Percentiles rank a stretch among this genome's conserved stretches.
phyloP scores from a whole-genome alignment of 2,329 filamentous ascomycete genomes.

The Scedosporium apiospermum region DNA sequence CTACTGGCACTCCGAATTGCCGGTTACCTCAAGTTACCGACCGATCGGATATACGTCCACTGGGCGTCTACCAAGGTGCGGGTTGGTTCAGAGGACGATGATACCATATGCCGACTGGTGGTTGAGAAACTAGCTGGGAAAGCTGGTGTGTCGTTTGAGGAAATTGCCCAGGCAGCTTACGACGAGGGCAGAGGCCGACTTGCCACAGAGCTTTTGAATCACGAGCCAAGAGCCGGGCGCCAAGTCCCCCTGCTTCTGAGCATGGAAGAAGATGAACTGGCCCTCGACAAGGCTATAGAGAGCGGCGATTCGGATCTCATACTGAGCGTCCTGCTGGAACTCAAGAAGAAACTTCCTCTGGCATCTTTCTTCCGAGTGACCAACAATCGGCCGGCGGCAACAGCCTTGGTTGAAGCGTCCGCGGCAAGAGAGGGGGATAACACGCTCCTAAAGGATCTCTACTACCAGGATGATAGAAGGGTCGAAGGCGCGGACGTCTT shows the following conservation, averaged over 20 bases:
- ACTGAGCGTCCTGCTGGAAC: conserved; percentile 75
- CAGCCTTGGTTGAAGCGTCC: conserved; percentile 78
- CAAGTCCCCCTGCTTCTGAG: conserved; percentile 87
- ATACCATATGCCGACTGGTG: conserved; percentile 75
- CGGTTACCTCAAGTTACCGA: conserved; percentile 74
- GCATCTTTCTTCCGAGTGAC: conserved; percentile 89
- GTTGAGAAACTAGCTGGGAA: conserved; percentile 82
- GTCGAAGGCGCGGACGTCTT: conserved; percentile 83
- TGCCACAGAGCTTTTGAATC: conserved; percentile 82
- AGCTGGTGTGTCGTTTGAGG: conserved; percentile 88
- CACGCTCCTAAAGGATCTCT: conserved; percentile 81
- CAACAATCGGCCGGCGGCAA: conserved; percentile 75
- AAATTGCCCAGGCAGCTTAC: conserved; percentile 85
- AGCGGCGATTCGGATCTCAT: conserved; percentile 90
- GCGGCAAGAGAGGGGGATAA: conserved; percentile 64
- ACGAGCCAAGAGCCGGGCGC: conserved; percentile 89
- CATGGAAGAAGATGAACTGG: conserved; percentile 94
- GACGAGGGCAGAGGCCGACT: conserved; percentile 86
- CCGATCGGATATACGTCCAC: conserved; percentile 87
- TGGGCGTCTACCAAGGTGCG: conserved; percentile 96
- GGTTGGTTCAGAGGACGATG: conserved; percentile 74
- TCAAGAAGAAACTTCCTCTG: conserved; percentile 84
- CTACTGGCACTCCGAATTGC: conserved; percentile 82
- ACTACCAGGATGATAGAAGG: conserved; percentile 91
- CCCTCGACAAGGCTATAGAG: conserved; percentile 92